A percentile compares a stretch with the other conserved stretches of the same genome.
Conservation (phyloP, 2,329 filamentous ascomycete species). For the Metarhizium guizhouense region DNA sequence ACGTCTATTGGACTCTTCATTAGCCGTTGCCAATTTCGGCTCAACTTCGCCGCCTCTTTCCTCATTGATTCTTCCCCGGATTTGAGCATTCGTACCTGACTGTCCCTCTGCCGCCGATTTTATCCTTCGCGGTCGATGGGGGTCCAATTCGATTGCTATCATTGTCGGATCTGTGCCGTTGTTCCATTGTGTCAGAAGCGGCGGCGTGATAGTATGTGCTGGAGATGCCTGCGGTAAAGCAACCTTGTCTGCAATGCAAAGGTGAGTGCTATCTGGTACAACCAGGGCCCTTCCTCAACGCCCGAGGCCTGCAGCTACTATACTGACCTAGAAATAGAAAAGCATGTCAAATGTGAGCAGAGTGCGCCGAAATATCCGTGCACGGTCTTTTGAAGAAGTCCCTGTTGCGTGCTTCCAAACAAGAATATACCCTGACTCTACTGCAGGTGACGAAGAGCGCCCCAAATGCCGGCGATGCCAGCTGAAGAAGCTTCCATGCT, state of each 20-base stretch:
- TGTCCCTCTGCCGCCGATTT: too few species aligned
- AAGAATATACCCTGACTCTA: background rate
- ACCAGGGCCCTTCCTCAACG: too few species aligned
- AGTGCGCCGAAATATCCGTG: background rate
- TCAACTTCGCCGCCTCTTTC: background rate
- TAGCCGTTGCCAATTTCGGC: background rate
- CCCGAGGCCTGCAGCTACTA: background rate
- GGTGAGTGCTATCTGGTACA: constrained; percentile 11
- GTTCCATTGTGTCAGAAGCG: background rate
- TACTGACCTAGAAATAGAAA: constrained; percentile 17
- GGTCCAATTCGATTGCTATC: background rate
- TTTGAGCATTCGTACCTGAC: background rate
- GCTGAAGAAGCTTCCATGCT: constrained; percentile 23
- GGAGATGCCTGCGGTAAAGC: constrained; percentile 24
- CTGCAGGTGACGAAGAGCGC: constrained; percentile 27
- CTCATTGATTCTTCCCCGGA: background rate
- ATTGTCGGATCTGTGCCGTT: background rate
- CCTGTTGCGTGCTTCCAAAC: background rate
- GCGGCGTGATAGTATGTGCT: background rate
- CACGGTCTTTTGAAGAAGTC: background rate
- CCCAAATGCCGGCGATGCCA: constrained; percentile 27
- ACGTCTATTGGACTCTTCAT: background rate
- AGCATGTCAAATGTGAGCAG: constrained; percentile 25
- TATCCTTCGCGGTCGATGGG: background rate
- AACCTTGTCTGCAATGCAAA: constrained; percentile 27